Base-by-base conservation (phyloP, 345 rosid genomes). In the Cochlearia excelsa region DNA sequence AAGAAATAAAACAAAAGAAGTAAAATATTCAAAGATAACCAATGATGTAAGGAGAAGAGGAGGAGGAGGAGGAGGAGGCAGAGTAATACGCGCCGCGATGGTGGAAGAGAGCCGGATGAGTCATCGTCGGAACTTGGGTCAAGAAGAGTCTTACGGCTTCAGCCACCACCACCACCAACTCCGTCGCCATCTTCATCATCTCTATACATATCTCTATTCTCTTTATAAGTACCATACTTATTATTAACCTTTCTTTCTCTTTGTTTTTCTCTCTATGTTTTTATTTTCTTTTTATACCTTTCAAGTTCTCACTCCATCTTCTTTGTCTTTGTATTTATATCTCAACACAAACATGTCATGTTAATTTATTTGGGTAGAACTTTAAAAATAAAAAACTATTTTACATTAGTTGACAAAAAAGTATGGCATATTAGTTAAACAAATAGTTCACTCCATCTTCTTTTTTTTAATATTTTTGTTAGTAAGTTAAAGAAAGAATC, bases 121-220 rank as follows among this genome's bases (percentile, higher is more conserved):
- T 4, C 30, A 0, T 16, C 23, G 44, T 48, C 39, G 66, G 39
- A 49, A 49, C 10, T 30, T 61, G 56, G 6, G 27, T 39, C 46
- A 61, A 50, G 46, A 61, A 39, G 30, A 11, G 27, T 40, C 31
- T 49, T 8, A 44, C 43, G 49, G 57, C 29, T 30, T 61, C 66
- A 39, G 66, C 57, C 48, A 50, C 66, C 37, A 30, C 66, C 9
- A 23, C 66, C 30, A 31, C 66, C 1, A 61, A 39, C 26, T 61
- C 66, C 26, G 30, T 30, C n/a, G 57, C 37, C 9, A 50, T 61
- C 66, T 50, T 61, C 57, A 50, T 8, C 16, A 61, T 11, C 57
- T 61, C 66, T 48, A 61, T 39, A 28, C 57, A 61, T 1, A 61
- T 1, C 56, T 61, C 66, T 30, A 61, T 61, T 61, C 41, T 61